Evolutionary conservation across 2,329 filamentous ascomycete genomes (phyloP).

Genomic region (Ceratocystis variospora): DNA sequence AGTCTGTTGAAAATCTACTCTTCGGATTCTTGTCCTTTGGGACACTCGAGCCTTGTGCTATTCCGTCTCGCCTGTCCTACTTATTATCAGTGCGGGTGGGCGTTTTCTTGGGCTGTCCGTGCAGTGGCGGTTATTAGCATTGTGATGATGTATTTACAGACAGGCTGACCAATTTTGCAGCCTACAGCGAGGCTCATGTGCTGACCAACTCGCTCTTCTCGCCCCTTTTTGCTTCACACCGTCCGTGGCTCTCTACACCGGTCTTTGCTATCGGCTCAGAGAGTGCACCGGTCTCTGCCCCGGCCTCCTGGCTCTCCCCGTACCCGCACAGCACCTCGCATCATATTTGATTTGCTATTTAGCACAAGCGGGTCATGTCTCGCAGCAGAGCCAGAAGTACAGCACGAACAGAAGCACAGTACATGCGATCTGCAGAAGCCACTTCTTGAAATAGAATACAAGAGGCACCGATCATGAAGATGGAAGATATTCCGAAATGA

Average conservation of each 20-base stretch:
- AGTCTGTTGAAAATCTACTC: neutral
- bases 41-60: neutral
- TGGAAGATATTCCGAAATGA: conserved; percentile 7
- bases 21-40: neutral
- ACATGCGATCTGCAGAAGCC: neutral
- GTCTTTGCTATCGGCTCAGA: neutral
- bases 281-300: neutral
- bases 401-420: too few species aligned
- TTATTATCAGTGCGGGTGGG: neutral
- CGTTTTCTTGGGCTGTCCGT: neutral
- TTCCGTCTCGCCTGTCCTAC: neutral
- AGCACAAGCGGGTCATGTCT: neutral
- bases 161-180: neutral
- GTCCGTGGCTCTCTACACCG: neutral
- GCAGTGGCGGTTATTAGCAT: neutral
- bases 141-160: neutral
- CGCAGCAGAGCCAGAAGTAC: neutral
- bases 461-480: neutral
- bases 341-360: neutral
- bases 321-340: neutral
- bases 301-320: neutral
- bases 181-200: neutral
- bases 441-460: conserved; percentile 2
- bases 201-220: neutral
- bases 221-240: neutral